These are phyloP conservation scores for Neophaeococcomyces aloes DNA, from an alignment of 2,329 filamentous ascomycete species.

Conservation along the genomic window DNA sequence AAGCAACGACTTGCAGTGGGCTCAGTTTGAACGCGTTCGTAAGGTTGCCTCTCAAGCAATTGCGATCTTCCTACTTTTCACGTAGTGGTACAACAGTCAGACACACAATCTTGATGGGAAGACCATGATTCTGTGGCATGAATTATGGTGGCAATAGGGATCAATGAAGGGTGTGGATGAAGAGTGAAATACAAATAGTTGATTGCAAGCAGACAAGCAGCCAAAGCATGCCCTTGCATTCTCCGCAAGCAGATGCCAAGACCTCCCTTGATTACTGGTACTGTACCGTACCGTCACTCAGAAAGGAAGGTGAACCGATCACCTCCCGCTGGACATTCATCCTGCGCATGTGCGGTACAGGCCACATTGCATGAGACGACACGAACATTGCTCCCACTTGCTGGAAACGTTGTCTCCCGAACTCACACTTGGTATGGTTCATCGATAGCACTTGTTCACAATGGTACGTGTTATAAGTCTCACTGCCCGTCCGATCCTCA, in stretches of 20 bases:
- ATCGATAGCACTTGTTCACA: neutral
- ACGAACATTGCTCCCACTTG: neutral
- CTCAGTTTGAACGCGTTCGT: too few relatives aligned
- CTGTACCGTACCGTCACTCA: neutral
- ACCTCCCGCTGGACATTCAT: neutral
- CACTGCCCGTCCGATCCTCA: neutral
- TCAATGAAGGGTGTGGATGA: neutral
- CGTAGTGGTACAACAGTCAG: too few relatives aligned
- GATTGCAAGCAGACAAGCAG: neutral
- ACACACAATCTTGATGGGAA: too few relatives aligned
- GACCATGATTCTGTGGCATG: too few relatives aligned
- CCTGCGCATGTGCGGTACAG: constrained; percentile 1
- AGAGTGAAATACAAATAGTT: neutral
- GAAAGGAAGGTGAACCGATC: constrained; percentile 2
- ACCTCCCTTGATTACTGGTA: too few relatives aligned
- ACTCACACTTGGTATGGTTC: neutral
- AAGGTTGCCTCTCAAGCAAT: too few relatives aligned
- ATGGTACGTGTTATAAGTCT: neutral
- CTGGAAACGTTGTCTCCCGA: neutral
- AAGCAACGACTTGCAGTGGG: too few relatives aligned
- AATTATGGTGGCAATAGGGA: neutral
- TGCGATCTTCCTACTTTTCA: too few relatives aligned
- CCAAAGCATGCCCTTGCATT: neutral
- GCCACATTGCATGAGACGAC: constrained; percentile 3
- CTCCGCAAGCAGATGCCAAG: constrained; percentile 3